Evolutionary conservation across 768 basidiomycete genomes (phyloP).

Genomic region (Mycena olivaceomarginata): DNA sequence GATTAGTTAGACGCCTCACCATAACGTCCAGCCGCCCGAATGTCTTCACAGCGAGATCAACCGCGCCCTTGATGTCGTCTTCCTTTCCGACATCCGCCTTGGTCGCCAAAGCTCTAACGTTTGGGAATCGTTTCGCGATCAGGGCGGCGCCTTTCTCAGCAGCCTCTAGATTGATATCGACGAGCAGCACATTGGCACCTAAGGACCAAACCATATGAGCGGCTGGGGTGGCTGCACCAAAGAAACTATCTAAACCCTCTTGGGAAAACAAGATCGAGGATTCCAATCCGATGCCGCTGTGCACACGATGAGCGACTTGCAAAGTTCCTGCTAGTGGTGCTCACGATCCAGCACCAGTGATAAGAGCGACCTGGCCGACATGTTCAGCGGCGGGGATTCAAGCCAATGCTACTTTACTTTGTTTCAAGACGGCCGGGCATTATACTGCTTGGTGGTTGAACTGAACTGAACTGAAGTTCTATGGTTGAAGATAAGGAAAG

Average conservation of each 20-base stretch:
- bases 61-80: conserved; percentile 86
- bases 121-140: conserved; percentile 80
- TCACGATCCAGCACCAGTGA: conserved; percentile 94
- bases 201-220: no score
- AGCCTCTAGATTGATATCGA: conserved; percentile 89
- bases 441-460: conserved; percentile 14
- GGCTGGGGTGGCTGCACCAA: no score
- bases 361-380: conserved; percentile 75
- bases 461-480: no score
- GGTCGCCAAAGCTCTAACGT: conserved; percentile 79
- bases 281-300: conserved; percentile 96
- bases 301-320: conserved; percentile 4
- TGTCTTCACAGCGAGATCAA: conserved; percentile 85
- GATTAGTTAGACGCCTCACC: conserved; percentile 68
- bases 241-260: conserved; percentile 60
- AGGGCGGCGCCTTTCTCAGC: conserved; percentile 80
- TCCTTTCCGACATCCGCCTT: conserved; percentile 95
- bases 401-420: conserved; percentile 64
- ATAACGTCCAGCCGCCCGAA: conserved; percentile 98
- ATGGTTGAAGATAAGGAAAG: conserved; percentile 28
- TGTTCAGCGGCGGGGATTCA: conserved; percentile 11
- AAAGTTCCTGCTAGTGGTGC: conserved; percentile 50
- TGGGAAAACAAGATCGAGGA: conserved; percentile 95
- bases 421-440: conserved; percentile 84
- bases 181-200: conserved; percentile 93